Evolutionary conservation across 805 yeast species (phyloP), one percentile per base, ranked within the genome.

Genomic region (Lipomyces orientalis): DNA sequence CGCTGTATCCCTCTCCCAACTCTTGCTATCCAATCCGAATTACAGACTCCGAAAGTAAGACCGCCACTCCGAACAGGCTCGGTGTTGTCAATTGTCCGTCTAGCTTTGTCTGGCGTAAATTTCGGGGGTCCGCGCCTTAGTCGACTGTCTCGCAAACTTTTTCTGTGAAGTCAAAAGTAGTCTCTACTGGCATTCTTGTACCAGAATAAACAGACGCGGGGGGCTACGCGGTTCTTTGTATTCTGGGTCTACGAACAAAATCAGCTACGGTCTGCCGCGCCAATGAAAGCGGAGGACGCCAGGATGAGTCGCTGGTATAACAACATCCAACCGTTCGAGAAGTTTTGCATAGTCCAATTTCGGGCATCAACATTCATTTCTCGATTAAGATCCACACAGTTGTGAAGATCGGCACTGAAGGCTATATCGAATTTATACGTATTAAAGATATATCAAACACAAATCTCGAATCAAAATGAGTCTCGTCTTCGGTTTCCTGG

Each of bases 401-500:
- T 43, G 49, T 43, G 16, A 43, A 43, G 22, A 43, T 43, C n/a
- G 49, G 10, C 49, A 6, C 22, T 5, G 22, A 16, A 9, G 49
- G 22, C 22, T 16, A 16, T 16, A 8, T 22, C 22, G 9, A 43
- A 37, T 37, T 22, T 4, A 0, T 10, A 43, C 22, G n/a, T 7
- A 43, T 14, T 43, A 43, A n/a, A 8, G 49, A 6, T n/a, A 43
- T 16, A 43, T 4, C 22, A 10, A 25, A 2, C 49, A 14, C 14
- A 2, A 16, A 16, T n/a, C 3, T 2, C 43, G 10, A 43, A 8
- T 25, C 59, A 64, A 35, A 34, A 81, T 80, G 82, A 86, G 87
- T 34, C 81, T 85, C 73, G 78, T 83, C 58, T 84, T 82, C 66
- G 89, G 90, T 1, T 82, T 87, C 65, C 74, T 87, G n/a, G 84